Evolutionary conservation across 495 filamentous ascomycete species (phyloP).

Genomic region (Hyaloscypha bicolor): DNA sequence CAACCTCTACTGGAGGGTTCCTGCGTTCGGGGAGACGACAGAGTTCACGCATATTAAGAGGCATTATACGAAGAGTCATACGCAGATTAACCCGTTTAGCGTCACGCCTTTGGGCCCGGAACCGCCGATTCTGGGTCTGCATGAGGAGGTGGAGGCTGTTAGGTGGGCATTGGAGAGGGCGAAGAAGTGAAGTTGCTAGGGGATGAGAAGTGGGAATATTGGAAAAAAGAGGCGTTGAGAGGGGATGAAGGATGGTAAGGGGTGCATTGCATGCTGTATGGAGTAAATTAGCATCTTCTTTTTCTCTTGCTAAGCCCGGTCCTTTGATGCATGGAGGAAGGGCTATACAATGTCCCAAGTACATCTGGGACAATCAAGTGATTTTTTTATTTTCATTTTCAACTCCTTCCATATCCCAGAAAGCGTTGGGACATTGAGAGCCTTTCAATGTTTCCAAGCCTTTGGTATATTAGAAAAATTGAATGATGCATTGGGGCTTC

Average conservation of each 20-base stretch:
- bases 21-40: conserved; percentile 68
- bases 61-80: conserved; percentile 55
- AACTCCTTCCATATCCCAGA: too few relatives aligned
- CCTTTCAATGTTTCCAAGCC: too few relatives aligned
- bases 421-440: too few relatives aligned
- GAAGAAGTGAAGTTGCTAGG: conserved; percentile 10
- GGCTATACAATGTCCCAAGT: too few relatives aligned
- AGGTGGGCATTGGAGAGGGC: conserved; percentile 21
- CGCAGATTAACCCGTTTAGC: conserved; percentile 47
- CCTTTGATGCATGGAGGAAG: too few relatives aligned
- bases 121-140: conserved; percentile 56
- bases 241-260: neutral
- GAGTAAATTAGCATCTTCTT: neutral
- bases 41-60: conserved; percentile 59
- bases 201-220: neutral
- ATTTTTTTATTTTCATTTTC: too few relatives aligned
- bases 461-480: too few relatives aligned
- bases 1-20: conserved; percentile 68
- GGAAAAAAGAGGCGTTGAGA: neutral
- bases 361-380: too few relatives aligned
- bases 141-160: conserved; percentile 32
- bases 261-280: neutral
- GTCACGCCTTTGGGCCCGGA: conserved; percentile 69
- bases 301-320: too few relatives aligned
- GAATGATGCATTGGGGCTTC: too few relatives aligned